Evolutionary conservation across 768 basidiomycete genomes (phyloP).

Genomic region (Russula abietina): DNA sequence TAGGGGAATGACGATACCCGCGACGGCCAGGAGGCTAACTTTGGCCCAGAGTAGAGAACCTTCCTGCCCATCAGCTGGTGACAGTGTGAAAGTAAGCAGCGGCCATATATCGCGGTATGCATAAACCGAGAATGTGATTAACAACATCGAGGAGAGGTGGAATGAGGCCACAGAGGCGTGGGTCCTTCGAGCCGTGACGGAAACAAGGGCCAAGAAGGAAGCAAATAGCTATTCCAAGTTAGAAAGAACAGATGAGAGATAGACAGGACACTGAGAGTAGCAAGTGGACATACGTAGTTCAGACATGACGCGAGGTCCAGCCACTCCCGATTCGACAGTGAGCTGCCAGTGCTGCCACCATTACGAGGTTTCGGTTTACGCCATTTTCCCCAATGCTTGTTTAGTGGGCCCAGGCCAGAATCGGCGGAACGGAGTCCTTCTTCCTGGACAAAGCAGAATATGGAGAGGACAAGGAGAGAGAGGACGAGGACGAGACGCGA

Average conservation of each 20-base stretch:
- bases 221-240: conserved; percentile 23
- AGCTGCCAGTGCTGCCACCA: neutral
- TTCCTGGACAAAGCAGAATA: conserved; percentile 38
- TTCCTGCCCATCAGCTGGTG: conserved; percentile 45
- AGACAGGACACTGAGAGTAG: neutral
- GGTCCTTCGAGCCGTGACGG: conserved; percentile 15
- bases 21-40: conserved; percentile 40
- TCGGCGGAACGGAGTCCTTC: conserved; percentile 25
- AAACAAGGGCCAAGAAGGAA: conserved; percentile 24
- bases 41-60: conserved; percentile 51
- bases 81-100: conserved; percentile 46
- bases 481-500: conserved; percentile 41
- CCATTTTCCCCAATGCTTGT: conserved; percentile 31
- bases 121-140: conserved; percentile 45
- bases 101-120: conserved; percentile 58
- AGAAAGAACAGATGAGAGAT: neutral
- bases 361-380: conserved; percentile 24
- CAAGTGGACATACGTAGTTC: conserved; percentile 32
- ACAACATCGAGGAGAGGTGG: conserved; percentile 45
- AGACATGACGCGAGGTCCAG: conserved; percentile 25
- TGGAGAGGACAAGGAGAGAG: conserved; percentile 45
- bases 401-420: neutral
- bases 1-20: conserved; percentile 47
- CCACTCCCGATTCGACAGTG: conserved; percentile 19
- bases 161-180: conserved; percentile 28